These are phyloP conservation scores for Penicillium argentinense DNA, from an alignment of 495 filamentous ascomycete species.

Conservation along the genomic window DNA sequence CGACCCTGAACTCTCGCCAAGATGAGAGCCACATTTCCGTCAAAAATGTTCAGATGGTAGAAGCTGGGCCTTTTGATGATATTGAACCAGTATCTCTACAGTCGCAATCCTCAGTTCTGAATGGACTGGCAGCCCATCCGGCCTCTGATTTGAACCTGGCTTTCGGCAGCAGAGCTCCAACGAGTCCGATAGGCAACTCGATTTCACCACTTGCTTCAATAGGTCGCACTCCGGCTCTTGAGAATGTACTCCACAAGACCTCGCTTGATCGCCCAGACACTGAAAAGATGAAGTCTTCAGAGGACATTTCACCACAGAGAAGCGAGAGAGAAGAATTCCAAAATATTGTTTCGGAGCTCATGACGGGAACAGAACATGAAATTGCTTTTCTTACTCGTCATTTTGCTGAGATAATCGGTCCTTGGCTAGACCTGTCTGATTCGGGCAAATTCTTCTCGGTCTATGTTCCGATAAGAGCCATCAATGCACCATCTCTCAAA, in stretches of 20 bases:
- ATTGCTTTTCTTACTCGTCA: constrained; percentile 40
- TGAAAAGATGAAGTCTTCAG: constrained; percentile 10
- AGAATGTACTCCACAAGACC: not conserved
- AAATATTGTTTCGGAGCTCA: constrained; percentile 42
- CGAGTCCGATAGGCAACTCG: constrained; percentile 5
- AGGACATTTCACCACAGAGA: constrained; percentile 24
- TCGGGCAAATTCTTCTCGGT: constrained; percentile 38
- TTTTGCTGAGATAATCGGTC: constrained; percentile 34
- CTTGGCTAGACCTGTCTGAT: constrained; percentile 45
- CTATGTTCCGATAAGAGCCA: constrained; percentile 39
- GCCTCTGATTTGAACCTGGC: not conserved
- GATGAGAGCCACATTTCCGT: not conserved
- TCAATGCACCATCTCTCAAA: constrained; percentile 31
- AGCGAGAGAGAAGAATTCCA: constrained; percentile 40
- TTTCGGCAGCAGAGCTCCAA: too few species aligned
- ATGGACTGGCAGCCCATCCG: not conserved
- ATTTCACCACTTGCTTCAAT: constrained; percentile 12
- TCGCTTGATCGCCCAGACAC: constrained; percentile 7
- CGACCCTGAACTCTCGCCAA: not conserved
- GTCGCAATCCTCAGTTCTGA: not conserved
- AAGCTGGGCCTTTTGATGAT: not conserved
- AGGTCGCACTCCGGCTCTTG: constrained; percentile 1
- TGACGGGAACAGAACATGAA: constrained; percentile 43
- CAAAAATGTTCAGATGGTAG: not conserved
- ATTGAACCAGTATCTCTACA: not conserved